These are phyloP conservation scores for Pholiota molesta DNA, from an alignment of 768 basidiomycete species.

Conservation along the genomic window DNA sequence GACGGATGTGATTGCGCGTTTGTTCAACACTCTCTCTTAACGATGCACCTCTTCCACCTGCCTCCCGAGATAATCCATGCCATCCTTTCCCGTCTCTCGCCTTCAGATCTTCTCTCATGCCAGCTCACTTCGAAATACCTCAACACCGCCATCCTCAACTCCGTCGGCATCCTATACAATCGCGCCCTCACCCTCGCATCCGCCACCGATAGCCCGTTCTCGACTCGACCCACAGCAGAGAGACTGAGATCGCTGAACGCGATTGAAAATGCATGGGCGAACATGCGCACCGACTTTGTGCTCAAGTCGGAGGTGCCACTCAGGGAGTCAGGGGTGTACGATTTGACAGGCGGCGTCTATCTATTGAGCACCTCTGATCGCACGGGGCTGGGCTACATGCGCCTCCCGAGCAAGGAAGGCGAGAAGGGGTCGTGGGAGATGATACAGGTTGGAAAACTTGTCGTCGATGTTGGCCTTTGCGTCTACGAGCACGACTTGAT, in stretches of 20 bases:
- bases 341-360: constrained; percentile 43
- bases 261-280: constrained; percentile 34
- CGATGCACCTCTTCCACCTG: constrained; percentile 3
- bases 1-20: too few relatives aligned
- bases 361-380: constrained; percentile 35
- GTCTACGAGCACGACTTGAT: constrained; percentile 18
- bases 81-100: constrained; percentile 31
- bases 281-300: not conserved
- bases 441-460: constrained; percentile 1
- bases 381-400: constrained; percentile 21
- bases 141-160: constrained; percentile 28
- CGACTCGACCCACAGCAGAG: constrained; percentile 24
- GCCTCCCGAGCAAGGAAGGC: constrained; percentile 7
- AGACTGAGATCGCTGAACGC: constrained; percentile 27
- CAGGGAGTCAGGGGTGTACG: constrained; percentile 41
- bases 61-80: constrained; percentile 12
- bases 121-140: constrained; percentile 24
- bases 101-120: constrained; percentile 28
- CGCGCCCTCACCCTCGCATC: constrained; percentile 28
- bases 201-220: constrained; percentile 32
- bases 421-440: constrained; percentile 9
- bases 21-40: not conserved
- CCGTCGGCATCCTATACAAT: constrained; percentile 34
- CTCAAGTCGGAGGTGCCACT: constrained; percentile 21
- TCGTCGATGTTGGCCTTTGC: constrained; percentile 9